Evolutionary conservation across 1,284 basidiomycete species (phyloP).

Genomic region (Tremellales sp.): DNA sequence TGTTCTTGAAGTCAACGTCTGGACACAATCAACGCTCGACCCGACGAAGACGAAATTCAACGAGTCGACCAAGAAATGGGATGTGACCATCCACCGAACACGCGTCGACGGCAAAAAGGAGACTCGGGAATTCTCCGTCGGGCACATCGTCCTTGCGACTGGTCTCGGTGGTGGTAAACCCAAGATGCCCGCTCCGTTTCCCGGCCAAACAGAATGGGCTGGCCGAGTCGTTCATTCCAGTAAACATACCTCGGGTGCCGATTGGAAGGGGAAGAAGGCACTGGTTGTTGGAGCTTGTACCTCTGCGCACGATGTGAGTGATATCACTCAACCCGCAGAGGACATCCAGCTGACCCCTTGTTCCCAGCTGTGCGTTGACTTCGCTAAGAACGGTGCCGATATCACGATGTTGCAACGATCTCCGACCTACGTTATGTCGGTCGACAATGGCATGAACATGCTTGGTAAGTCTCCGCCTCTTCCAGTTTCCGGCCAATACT

Average conservation of each 20-base stretch:
- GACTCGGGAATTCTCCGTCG: conserved; percentile 54
- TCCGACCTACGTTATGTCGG: conserved; percentile 61
- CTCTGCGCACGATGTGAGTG: conserved; percentile 51
- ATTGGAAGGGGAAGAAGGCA: conserved; percentile 59
- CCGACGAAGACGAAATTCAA: conserved; percentile 51
- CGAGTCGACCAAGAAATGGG: conserved; percentile 55
- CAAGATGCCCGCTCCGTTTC: conserved; percentile 50
- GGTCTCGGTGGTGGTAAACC: conserved; percentile 59
- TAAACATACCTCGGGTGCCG: conserved; percentile 53
- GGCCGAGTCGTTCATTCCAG: conserved; percentile 59
- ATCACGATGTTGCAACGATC: conserved; percentile 63
- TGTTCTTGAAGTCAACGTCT: conserved; percentile 61
- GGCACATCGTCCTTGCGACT: conserved; percentile 56
- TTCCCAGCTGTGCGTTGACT: conserved; percentile 49
- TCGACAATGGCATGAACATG: conserved; percentile 51
- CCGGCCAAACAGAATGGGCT: conserved; percentile 55
- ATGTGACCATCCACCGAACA: conserved; percentile 53
- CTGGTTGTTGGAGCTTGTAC: conserved; percentile 61
- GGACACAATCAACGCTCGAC: conserved; percentile 57
- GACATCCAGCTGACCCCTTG: not conserved
- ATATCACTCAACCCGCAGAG: not conserved
- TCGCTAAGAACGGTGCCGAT: conserved; percentile 53
- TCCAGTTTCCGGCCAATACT: not conserved
- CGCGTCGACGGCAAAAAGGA: conserved; percentile 42
- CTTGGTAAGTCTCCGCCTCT: conserved; percentile 19